Base-by-base conservation (phyloP, 2,329 filamentous ascomycete genomes). In the Leptosphaerulina australis region DNA sequence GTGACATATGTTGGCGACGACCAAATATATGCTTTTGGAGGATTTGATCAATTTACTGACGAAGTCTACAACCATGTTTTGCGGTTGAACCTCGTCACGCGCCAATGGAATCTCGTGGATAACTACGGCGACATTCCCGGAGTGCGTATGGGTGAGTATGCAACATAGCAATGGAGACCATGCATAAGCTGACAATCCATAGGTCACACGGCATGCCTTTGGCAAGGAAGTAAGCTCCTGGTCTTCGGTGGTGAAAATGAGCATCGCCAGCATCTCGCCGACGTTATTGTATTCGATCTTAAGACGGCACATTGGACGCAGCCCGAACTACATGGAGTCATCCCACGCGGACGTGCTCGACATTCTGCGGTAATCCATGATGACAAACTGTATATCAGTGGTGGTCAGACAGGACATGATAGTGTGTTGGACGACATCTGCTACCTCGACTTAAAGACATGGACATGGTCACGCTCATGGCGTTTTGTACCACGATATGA, bases 1-100 rank as follows among this genome's bases (percentile, higher is more conserved):
- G 93, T 97, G 53, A 99, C 94, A n/a, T 97, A 96, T 73, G 96
- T 94, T 67, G 92, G 92, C 52, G 94, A 96, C 76, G 94, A 97
- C 71, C 87, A 94, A 74, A 97, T 99, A 64, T 97, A 95, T 74
- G 94, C 93, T 9, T 99, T 99, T 78, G 94, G 94, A 33, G 94
- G 94, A 14, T 99, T 99, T 68, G 94, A 99, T 70, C 93, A 97
- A 74, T 97, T 96, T 70, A 99, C 94, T 0, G 94, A 99, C 72
- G 94, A 99, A 78, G 87, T 99, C 14, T 99, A 99, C 76, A 99
- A 99, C 69, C 94, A 99, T 76, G 94, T 99, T 31, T 80, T 99
- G 57, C 87, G 86, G 64, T 78, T 99, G 41, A 92, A 99, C 71
- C 82, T 99, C 56, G 81, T 88, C 54, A 92, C 88, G 56, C 86